These are phyloP conservation scores for Dunaliella primolecta DNA, from an alignment of 139 green algal species.

Conservation along the genomic window DNA sequence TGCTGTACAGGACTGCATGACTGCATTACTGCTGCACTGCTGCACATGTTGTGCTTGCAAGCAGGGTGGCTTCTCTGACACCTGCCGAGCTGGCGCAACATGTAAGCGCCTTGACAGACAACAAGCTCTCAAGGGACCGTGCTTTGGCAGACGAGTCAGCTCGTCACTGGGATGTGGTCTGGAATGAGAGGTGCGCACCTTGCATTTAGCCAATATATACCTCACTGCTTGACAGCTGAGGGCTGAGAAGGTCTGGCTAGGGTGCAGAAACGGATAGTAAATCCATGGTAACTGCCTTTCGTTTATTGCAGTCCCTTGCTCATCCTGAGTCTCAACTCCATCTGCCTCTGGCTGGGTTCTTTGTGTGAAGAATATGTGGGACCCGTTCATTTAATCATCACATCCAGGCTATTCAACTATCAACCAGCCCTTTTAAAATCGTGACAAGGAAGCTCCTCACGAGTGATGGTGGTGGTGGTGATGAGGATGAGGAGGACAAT, in stretches of 20 bases:
- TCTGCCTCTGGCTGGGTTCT: background rate
- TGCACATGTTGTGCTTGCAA: too few relatives aligned
- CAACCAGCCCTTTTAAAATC: too few relatives aligned
- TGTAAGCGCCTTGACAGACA: conserved; percentile 55
- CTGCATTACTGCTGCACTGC: too few relatives aligned
- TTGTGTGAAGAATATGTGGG: too few relatives aligned
- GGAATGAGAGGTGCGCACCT: conserved; percentile 41
- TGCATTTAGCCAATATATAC: too few relatives aligned
- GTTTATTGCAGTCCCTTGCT: background rate
- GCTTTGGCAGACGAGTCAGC: conserved; percentile 73
- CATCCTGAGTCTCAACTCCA: background rate
- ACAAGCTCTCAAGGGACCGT: conserved; percentile 76
- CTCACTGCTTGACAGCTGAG: too few relatives aligned
- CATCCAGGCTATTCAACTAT: too few relatives aligned
- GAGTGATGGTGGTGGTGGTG: too few relatives aligned
- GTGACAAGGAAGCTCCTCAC: too few relatives aligned
- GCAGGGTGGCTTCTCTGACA: conserved; percentile 36
- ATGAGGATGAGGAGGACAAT: too few relatives aligned
- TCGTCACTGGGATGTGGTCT: conserved; percentile 78
- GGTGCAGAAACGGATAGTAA: background rate
- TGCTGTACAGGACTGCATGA: too few relatives aligned
- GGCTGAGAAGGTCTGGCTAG: background rate
- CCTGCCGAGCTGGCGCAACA: conserved; percentile 75
- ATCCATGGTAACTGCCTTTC: background rate
- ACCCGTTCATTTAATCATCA: too few relatives aligned